Conservation (phyloP, 2,329 filamentous ascomycete species). For the Aspergillus sp. region DNA sequence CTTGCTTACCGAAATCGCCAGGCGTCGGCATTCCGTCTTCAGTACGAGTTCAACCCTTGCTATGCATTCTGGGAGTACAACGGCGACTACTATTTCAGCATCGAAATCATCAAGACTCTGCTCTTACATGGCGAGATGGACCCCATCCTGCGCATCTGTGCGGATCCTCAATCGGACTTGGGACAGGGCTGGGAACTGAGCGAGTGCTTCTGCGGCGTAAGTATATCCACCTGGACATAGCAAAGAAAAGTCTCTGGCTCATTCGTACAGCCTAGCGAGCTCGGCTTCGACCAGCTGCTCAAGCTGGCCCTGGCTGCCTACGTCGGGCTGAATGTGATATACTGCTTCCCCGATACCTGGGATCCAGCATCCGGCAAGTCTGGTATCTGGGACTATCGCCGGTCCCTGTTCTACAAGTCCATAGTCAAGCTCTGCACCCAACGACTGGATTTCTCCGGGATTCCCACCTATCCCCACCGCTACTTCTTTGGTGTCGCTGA, state of each 20-base stretch:
- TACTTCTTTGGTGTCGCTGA: conserved; percentile 2
- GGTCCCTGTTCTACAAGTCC: not conserved
- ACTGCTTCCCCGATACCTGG: conserved; percentile 49
- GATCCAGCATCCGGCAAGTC: not conserved
- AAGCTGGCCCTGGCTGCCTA: conserved; percentile 19
- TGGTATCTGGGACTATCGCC: not conserved
- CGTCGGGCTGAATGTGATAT: conserved; percentile 38
- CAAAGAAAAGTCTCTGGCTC: too few relatives aligned
- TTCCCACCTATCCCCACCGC: not conserved
- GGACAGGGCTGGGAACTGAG: too few relatives aligned
- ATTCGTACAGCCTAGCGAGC: too few relatives aligned
- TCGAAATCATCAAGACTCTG: conserved; percentile 25
- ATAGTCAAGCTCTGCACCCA: not conserved
- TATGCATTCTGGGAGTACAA: conserved; percentile 17
- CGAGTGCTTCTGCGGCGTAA: too few relatives aligned
- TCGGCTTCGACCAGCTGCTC: not conserved
- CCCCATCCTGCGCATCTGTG: conserved; percentile 18
- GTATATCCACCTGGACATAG: too few relatives aligned
- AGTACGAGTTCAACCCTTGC: conserved; percentile 9
- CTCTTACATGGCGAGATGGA: conserved; percentile 27
- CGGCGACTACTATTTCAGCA: conserved; percentile 14
- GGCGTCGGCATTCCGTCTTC: conserved; percentile 17
- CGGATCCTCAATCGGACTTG: conserved; percentile 11
- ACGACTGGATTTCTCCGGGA: not conserved
- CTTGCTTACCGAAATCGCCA: not conserved